These are phyloP conservation scores for Mycena kentingensis DNA, from an alignment of 768 basidiomycete species.

Conservation along the genomic window DNA sequence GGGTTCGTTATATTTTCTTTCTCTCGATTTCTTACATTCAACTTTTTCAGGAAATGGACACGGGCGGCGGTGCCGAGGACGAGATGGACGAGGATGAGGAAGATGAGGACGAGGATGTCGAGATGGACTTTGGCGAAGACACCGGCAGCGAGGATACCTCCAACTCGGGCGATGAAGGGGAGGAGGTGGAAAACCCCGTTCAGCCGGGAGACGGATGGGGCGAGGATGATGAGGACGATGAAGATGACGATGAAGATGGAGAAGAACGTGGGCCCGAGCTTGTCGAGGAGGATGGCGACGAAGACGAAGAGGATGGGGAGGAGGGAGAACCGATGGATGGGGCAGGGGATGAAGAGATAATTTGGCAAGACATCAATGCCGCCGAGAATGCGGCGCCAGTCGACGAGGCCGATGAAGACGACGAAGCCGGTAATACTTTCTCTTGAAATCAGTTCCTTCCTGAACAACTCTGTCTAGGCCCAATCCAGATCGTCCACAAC, in stretches of 20 bases:
- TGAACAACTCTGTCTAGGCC: conserved; percentile 35
- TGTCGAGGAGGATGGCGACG: conserved; percentile 51
- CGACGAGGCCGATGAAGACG: conserved; percentile 62
- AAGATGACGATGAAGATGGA: conserved; percentile 57
- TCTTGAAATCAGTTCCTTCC: conserved; percentile 20
- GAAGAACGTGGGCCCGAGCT: conserved; percentile 22
- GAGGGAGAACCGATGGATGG: conserved; percentile 50
- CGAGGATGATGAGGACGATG: conserved; percentile 69
- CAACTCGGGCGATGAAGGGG: conserved; percentile 68
- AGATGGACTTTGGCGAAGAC: conserved; percentile 85
- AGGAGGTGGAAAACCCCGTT: conserved; percentile 60
- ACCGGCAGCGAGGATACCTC: conserved; percentile 83
- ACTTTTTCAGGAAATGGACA: conserved; percentile 73
- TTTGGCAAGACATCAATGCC: conserved; percentile 64
- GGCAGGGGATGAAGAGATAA: conserved; percentile 53
- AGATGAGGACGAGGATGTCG: conserved; percentile 80
- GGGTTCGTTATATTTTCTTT: conserved; percentile 53
- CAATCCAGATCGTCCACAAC: conserved; percentile 62
- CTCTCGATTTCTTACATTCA: neutral
- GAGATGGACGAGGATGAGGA: conserved; percentile 84
- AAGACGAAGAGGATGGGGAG: conserved; percentile 49
- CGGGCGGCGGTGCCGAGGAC: conserved; percentile 67
- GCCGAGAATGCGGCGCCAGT: conserved; percentile 46
- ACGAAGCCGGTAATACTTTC: conserved; percentile 56
- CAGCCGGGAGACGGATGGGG: conserved; percentile 67